phyloP scores from a whole-genome alignment of 306 rosid species.

The Cucurbita argyrosperma region DNA sequence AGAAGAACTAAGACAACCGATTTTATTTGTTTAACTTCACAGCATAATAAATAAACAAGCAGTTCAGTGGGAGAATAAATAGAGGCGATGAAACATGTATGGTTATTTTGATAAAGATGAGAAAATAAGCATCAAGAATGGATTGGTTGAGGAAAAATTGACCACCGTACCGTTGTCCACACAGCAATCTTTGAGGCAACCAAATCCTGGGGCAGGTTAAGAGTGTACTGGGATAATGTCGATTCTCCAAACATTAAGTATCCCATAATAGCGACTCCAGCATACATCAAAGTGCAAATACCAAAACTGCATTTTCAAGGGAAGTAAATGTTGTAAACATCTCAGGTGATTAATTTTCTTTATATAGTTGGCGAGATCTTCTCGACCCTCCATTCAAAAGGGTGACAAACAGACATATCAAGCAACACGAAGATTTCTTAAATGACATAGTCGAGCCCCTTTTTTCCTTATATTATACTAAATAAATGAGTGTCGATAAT shows the following conservation, averaged over 20 bases:
- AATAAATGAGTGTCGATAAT: not conserved
- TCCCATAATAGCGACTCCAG: slow-evolving; percentile 83
- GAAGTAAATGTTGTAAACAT: not conserved
- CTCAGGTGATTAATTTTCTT: not conserved
- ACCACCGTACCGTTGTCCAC: slow-evolving; percentile 81
- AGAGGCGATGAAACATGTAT: not conserved
- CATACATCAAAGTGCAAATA: slow-evolving; percentile 59
- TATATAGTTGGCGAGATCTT: not conserved
- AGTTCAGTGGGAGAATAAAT: not conserved
- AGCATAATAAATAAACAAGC: not conserved
- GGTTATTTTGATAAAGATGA: not conserved
- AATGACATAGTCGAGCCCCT: not conserved
- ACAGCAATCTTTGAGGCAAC: slow-evolving; percentile 86
- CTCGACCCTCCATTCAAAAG: not conserved
- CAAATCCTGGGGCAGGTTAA: slow-evolving; percentile 70
- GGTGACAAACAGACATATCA: not conserved
- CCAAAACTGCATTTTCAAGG: slow-evolving; percentile 33
- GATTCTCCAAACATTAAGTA: slow-evolving; percentile 92
- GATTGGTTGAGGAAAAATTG: not conserved
- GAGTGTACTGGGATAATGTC: slow-evolving; percentile 74
- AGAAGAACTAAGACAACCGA: not conserved
- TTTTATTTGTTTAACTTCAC: not conserved
- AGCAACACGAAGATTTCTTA: not conserved
- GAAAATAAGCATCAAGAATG: not conserved
- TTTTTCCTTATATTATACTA: not conserved